Base-by-base conservation (phyloP, 2,329 filamentous ascomycete genomes). In the Colletotrichum higginsianum region DNA sequence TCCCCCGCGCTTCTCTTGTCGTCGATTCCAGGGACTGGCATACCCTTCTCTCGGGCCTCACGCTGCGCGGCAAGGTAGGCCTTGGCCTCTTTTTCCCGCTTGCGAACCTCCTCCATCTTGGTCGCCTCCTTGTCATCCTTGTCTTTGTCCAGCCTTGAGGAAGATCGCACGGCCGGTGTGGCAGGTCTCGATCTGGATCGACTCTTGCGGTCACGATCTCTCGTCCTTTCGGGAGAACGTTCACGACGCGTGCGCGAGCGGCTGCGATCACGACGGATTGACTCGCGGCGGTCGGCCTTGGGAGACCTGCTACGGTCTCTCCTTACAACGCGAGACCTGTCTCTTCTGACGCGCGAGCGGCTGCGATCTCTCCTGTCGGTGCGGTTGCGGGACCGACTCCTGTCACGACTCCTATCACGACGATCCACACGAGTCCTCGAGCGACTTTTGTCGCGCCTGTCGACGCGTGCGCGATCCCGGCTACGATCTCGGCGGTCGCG, bases 71-170 rank as follows among this genome's bases (percentile, higher is more conserved):
- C 89, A 47, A 91, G 82, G 75, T 91, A 92, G 5, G 88, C 89
- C 78, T 90, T 91, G 49, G 90, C 90, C 79, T 91, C 89, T 73
- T 86, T 86, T 78, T 91, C 89, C 61, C 89, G 86, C 77, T 90
- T 89, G 78, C 86, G 88, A 64, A 90, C 89, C 75, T 91, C 89
- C 69, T 87, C 87, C 74, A 88, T 86, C 77, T 91, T 91, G 85
- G 88, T 88, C 18, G 85, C 85, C 75, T 90, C 88, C 35, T 85
- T 81, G 50, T 84, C 85, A n/a, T 86, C 83, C 60, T 85, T 85
- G 67, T 82, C 86, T 23, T 84, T 79, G 18, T 79, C 70, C 21
- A 66, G 16, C 44, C 50, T 61, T 9, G 70, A 66, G 18, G 67
- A 42, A 5, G 70, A 71, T 15, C 67, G 56, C 53, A 61, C 12